Percentiles rank a stretch among this genome's conserved stretches.
Conservation (phyloP, 176 grass and related monocot genomes). For the Zea luxurians region DNA sequence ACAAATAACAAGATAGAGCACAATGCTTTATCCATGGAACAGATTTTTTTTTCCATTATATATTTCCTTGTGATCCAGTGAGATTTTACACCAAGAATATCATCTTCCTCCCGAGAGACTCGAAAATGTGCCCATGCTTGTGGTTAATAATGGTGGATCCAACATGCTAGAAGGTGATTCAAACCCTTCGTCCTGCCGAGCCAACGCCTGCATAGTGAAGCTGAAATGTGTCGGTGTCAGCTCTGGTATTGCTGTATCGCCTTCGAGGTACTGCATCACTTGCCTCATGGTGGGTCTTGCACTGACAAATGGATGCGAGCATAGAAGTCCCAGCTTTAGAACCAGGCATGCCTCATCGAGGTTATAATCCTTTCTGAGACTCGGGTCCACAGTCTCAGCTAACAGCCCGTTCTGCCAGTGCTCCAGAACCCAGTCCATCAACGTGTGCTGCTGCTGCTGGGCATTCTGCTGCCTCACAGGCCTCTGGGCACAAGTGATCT, state of each 20-base stretch:
- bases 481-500: constrained; percentile 28
- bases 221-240: constrained; percentile 16
- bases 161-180: neutral
- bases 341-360: constrained; percentile 3
- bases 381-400: constrained; percentile 6
- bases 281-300: constrained; percentile 47
- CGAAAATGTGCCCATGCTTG: constrained; percentile 29
- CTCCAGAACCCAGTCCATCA: constrained; percentile 34
- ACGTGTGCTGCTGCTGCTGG: neutral
- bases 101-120: constrained; percentile 41
- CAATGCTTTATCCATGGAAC: neutral
- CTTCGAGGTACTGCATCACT: constrained; percentile 46
- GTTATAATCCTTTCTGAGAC: neutral
- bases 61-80: neutral
- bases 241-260: constrained; percentile 10
- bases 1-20: neutral
- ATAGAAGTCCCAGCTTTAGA: constrained; percentile 32
- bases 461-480: constrained; percentile 1
- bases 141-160: neutral
- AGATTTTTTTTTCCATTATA: neutral
- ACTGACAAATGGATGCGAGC: constrained; percentile 32
- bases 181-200: constrained; percentile 3
- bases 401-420: neutral
- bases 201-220: constrained; percentile 34
- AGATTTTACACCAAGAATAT: neutral